Evolutionary conservation across 2,329 filamentous ascomycete genomes (phyloP).

Genomic region (Fusarium sulawesiense): DNA sequence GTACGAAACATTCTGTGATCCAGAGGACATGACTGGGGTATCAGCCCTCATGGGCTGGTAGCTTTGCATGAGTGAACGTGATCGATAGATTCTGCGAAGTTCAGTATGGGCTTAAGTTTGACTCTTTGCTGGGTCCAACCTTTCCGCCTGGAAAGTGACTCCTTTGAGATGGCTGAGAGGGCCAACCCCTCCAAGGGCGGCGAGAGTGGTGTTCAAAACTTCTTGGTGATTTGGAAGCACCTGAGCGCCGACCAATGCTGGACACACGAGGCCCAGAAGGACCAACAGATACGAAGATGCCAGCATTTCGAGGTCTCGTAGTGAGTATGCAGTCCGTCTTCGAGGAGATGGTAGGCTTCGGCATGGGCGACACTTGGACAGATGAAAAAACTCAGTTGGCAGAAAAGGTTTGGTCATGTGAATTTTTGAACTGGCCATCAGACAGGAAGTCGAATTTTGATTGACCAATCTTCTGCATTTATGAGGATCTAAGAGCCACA

Average conservation of each 20-base stretch:
- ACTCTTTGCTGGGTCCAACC: background rate
- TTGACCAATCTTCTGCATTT: too few species aligned
- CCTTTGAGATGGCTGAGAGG: background rate
- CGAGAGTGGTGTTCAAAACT: background rate
- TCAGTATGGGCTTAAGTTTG: background rate
- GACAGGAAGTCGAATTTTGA: background rate
- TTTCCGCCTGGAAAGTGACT: background rate
- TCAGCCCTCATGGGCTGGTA: constrained; percentile 20
- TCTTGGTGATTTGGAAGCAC: background rate
- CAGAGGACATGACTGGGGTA: constrained; percentile 12
- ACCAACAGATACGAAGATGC: too few species aligned
- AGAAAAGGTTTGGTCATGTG: too few species aligned
- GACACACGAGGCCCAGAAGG: background rate
- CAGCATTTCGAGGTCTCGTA: background rate
- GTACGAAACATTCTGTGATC: constrained; percentile 26
- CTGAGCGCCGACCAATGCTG: background rate
- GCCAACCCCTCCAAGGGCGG: background rate
- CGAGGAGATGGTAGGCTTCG: background rate
- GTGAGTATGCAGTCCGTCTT: background rate
- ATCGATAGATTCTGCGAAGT: constrained; percentile 18
- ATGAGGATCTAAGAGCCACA: background rate
- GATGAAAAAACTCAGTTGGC: background rate
- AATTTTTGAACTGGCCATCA: background rate
- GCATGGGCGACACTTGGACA: too few species aligned
- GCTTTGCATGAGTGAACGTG: constrained; percentile 33